Evolutionary conservation across 2,329 filamentous ascomycete genomes (phyloP), one percentile per base, ranked within the genome.

Genomic region (Paecilomyces sp.): DNA sequence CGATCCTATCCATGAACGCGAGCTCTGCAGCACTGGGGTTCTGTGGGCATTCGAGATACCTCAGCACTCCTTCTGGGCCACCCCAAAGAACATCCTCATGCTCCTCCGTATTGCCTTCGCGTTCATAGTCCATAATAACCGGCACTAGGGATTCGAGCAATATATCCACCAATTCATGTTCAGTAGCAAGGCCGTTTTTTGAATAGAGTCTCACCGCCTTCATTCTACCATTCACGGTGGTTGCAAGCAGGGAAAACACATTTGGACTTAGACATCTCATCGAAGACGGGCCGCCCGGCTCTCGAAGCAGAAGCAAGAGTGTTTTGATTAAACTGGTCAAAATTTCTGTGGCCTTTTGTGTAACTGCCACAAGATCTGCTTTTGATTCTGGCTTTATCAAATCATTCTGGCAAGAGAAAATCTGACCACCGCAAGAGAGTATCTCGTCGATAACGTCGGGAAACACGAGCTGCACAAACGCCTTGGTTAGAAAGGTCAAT

Each of bases 1-100:
- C 63, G n/a, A 64, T 54, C 30, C 55, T 47, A 36, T 65, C 63
- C 13, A 65, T 28, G 18, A 63, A 61, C 9, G 25, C 15, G 28
- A 65, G 50, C 8, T 58, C 57, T 36, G 51, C 56, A 2, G 8
- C 8, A 13, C 15, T 54, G 3, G 54, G 53, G n/a, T 15, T 33
- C n/a, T 51, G 28, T 7, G 57, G 36, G 24, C 41, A 56, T 4
- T 30, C 7, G 36, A 62, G 15, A 9, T 31, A n/a, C 18, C 51
- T 6, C 8, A 62, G 54, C 7, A 60, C 53, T 18, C 60, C 57
- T 9, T 41, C 7, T 22, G 54, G 12, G 15, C 51, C 11, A 58
- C 51, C n/a, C 60, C 56, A 60, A 13, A 30, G 11, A 30, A 62
- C 30, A 15, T 41, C 12, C 22, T 34, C 47, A 25, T 60, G 55